phyloP scores from a whole-genome alignment of 208 protist genomes.

The Acanthamoeba triangularis region DNA sequence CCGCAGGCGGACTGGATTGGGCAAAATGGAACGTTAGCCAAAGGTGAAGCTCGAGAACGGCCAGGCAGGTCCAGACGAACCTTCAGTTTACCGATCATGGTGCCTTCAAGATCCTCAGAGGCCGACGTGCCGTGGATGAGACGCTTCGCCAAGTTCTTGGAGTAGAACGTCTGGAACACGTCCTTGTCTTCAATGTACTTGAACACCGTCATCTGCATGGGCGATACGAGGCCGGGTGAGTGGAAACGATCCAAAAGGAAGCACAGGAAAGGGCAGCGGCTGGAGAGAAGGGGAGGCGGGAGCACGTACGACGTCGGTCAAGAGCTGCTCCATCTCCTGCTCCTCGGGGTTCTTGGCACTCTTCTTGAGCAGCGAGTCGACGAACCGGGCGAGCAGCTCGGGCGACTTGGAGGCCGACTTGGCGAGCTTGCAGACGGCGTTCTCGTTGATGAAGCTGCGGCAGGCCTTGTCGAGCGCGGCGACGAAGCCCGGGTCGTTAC shows the following conservation, averaged over 20 bases:
- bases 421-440: constrained; percentile 86
- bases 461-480: constrained; percentile 89
- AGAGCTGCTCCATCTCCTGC: constrained; percentile 87
- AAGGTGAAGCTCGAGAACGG: not conserved
- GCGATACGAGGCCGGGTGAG: not conserved
- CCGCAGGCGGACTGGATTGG: constrained; percentile 85
- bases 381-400: constrained; percentile 91
- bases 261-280: not conserved
- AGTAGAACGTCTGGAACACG: constrained; percentile 94
- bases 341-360: constrained; percentile 87
- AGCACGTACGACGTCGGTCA: constrained; percentile 85
- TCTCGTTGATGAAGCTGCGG: constrained; percentile 92
- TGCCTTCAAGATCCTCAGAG: constrained; percentile 89
- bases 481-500: constrained; percentile 87
- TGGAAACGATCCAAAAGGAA: not conserved
- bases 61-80: not conserved
- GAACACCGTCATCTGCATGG: constrained; percentile 88
- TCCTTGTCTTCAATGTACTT: constrained; percentile 94
- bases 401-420: constrained; percentile 88
- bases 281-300: not conserved
- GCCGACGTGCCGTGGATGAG: constrained; percentile 88
- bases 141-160: constrained; percentile 90
- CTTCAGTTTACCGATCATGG: constrained; percentile 93
- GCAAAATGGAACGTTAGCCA: not conserved
- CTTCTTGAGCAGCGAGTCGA: constrained; percentile 91